These are phyloP conservation scores for Phialocephala sp. DNA, from an alignment of 2,329 filamentous ascomycete genomes.

Conservation along the genomic window DNA sequence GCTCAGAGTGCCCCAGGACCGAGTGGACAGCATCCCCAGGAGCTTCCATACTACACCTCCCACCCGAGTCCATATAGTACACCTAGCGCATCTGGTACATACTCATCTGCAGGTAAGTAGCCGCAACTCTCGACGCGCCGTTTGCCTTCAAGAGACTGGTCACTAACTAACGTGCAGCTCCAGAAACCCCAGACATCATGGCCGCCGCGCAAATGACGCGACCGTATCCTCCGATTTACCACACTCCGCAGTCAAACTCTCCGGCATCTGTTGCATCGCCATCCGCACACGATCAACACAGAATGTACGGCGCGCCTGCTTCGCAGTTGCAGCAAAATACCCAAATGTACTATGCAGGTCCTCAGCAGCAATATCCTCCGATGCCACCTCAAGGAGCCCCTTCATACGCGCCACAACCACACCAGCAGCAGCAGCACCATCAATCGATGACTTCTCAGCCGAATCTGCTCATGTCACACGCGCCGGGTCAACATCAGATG, in stretches of 20 bases:
- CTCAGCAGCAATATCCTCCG: conserved; percentile 64
- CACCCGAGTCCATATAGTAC: conserved; percentile 85
- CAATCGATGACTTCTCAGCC: conserved; percentile 68
- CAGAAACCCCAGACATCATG: conserved; percentile 70
- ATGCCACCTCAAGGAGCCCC: conserved; percentile 67
- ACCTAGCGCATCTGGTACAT: conserved; percentile 80
- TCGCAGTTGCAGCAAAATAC: conserved; percentile 81
- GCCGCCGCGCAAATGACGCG: conserved; percentile 72
- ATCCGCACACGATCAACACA: conserved; percentile 86
- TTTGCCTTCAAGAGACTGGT: conserved; percentile 4
- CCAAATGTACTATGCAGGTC: conserved; percentile 71
- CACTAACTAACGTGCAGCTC: conserved; percentile 33
- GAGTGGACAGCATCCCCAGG: conserved; percentile 65
- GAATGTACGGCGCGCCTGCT: conserved; percentile 80
- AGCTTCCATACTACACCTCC: conserved; percentile 80
- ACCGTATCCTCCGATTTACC: conserved; percentile 88
- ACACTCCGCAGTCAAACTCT: conserved; percentile 94
- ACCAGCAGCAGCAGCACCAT: conserved; percentile 47
- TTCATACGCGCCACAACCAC: conserved; percentile 59
- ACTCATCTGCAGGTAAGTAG: conserved; percentile 79
- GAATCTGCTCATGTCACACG: conserved; percentile 70
- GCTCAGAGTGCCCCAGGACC: conserved; percentile 67
- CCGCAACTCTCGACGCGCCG: conserved; percentile 27
- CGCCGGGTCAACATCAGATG: conserved; percentile 60
- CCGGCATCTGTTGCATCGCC: conserved; percentile 92